A percentile compares a stretch with the other conserved stretches of the same genome.
Evolutionary conservation across 352 stramenopile genomes (phyloP).

Genomic region (Thalassiosira gravida): DNA sequence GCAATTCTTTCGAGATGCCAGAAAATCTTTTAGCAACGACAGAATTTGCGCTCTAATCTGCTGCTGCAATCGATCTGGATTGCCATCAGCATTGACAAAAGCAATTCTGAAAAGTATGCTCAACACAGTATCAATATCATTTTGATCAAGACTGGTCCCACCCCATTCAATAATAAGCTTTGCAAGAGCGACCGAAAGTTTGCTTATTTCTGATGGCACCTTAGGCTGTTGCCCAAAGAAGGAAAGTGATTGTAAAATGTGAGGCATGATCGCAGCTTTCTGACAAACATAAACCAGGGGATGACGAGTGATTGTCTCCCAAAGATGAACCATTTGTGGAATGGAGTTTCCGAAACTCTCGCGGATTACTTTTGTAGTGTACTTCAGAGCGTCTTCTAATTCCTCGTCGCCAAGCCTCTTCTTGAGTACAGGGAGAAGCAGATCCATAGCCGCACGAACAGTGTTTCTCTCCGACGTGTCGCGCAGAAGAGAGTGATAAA

Average conservation of each 20-base stretch:
- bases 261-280: slow-evolving; percentile 91
- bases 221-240: slow-evolving; percentile 93
- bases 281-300: slow-evolving; percentile 92
- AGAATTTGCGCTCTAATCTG: slow-evolving; percentile 49
- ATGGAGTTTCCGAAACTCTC: slow-evolving; percentile 87
- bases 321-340: slow-evolving; percentile 95
- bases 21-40: slow-evolving; percentile 63
- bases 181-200: slow-evolving; percentile 92
- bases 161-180: slow-evolving; percentile 96
- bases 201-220: slow-evolving; percentile 90
- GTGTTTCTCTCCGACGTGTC: slow-evolving; percentile 94
- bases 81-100: slow-evolving; percentile 69
- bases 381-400: slow-evolving; percentile 89
- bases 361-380: neutral
- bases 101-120: slow-evolving; percentile 86
- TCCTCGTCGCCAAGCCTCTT: slow-evolving; percentile 87
- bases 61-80: slow-evolving; percentile 53
- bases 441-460: slow-evolving; percentile 92
- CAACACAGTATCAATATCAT: slow-evolving; percentile 82
- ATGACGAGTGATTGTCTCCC: slow-evolving; percentile 94
- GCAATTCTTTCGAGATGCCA: slow-evolving; percentile 60
- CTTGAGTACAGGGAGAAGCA: slow-evolving; percentile 92
- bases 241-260: slow-evolving; percentile 95
- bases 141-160: slow-evolving; percentile 25
- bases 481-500: slow-evolving; percentile 91